These are phyloP conservation scores for Aspergillus pseudotamarii DNA, from an alignment of 2,329 filamentous ascomycete species.

Conservation along the genomic window DNA sequence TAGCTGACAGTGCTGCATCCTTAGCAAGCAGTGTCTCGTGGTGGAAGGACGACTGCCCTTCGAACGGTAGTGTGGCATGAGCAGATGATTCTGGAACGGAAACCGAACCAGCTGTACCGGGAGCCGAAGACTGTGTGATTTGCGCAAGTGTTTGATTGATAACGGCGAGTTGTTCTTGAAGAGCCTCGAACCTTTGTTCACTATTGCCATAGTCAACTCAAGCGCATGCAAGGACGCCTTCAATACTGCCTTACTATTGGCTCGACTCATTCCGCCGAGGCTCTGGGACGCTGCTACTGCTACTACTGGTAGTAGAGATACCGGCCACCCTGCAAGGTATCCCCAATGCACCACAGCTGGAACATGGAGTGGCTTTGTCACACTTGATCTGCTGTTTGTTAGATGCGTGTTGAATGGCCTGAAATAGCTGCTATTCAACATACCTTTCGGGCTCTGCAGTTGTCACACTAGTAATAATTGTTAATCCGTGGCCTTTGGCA, in stretches of 20 bases:
- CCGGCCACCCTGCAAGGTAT: constrained; percentile 21
- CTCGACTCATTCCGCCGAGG: constrained; percentile 6
- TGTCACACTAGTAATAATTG: constrained; percentile 25
- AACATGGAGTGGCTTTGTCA: constrained; percentile 27
- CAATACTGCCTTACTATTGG: constrained; percentile 20
- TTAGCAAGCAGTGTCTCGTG: constrained; percentile 27
- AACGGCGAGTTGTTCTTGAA: constrained; percentile 23
- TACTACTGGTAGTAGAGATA: not conserved
- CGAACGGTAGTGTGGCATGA: constrained; percentile 25
- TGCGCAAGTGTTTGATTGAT: constrained; percentile 23
- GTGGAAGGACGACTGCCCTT: constrained; percentile 29
- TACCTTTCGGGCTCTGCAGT: constrained; percentile 33
- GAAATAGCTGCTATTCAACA: not conserved
- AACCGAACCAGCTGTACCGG: constrained; percentile 3
- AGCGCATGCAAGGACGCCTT: not conserved
- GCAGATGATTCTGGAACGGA: constrained; percentile 16
- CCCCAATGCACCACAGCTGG: constrained; percentile 23
- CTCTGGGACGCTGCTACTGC: constrained; percentile 2
- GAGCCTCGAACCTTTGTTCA: constrained; percentile 19
- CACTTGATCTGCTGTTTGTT: constrained; percentile 23
- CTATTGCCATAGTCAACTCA: constrained; percentile 1
- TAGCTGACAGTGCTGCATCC: constrained; percentile 27
- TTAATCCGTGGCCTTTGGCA: not conserved
- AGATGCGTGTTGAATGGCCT: not conserved
- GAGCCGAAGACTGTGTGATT: constrained; percentile 11